A percentile compares a stretch with the other conserved stretches of the same genome.
These are phyloP conservation scores for Fusarium sp. DNA, from an alignment of 2,329 filamentous ascomycete genomes.

Conservation along the genomic window DNA sequence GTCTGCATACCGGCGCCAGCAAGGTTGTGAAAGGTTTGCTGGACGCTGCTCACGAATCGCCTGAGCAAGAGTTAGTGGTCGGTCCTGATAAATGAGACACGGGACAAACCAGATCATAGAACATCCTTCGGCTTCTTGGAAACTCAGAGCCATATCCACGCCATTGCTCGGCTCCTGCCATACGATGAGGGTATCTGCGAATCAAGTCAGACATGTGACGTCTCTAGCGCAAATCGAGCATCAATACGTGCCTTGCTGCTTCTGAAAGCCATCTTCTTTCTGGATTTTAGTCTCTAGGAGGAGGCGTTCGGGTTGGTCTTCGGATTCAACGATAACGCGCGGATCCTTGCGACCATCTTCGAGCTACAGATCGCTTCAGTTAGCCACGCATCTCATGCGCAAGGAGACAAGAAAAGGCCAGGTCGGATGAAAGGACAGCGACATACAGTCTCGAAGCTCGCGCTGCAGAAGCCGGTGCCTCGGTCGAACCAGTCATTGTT, in stretches of 20 bases:
- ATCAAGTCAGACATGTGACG: slow-evolving; percentile 45
- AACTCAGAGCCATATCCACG: slow-evolving; percentile 97
- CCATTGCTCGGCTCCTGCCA: slow-evolving; percentile 91
- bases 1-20: slow-evolving; percentile 68
- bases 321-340: slow-evolving; percentile 90
- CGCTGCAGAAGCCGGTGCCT: slow-evolving; percentile 94
- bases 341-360: slow-evolving; percentile 80
- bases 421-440: slow-evolving; percentile 32
- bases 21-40: slow-evolving; percentile 76
- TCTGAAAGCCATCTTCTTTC: slow-evolving; percentile 96
- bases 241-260: slow-evolving; percentile 83
- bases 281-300: slow-evolving; percentile 90
- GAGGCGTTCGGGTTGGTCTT: slow-evolving; percentile 87
- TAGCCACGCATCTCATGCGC: slow-evolving; percentile 23
- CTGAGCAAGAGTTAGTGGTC: slow-evolving; percentile 59
- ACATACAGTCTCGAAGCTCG: slow-evolving; percentile 78
- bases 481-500: slow-evolving; percentile 99
- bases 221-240: slow-evolving; percentile 15
- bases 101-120: slow-evolving; percentile 83
- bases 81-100: neutral
- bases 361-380: slow-evolving; percentile 56
- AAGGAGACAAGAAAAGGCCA: slow-evolving; percentile 20
- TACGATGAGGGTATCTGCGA: slow-evolving; percentile 91
- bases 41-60: slow-evolving; percentile 91
- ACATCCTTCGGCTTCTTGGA: slow-evolving; percentile 97